These are phyloP conservation scores for Thinopyrum elongatum DNA, from an alignment of 176 grass and related monocot genomes.

Conservation along the genomic window DNA sequence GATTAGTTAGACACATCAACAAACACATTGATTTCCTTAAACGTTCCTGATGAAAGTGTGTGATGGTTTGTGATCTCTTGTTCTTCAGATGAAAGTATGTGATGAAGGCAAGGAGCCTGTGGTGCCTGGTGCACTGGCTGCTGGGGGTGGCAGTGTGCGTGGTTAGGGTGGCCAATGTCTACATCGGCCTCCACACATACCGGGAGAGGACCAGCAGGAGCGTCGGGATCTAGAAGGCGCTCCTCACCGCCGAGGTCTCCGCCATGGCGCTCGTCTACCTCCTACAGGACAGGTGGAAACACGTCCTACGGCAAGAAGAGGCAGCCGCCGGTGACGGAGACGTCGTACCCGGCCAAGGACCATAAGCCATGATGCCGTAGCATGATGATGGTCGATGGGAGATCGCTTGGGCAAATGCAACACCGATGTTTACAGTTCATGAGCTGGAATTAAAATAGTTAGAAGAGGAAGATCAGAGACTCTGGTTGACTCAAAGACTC, in stretches of 20 bases:
- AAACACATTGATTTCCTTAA: no score
- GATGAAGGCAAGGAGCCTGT: conserved; percentile 55
- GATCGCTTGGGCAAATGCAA: no score
- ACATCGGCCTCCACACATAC: conserved; percentile 76
- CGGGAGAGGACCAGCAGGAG: conserved; percentile 57
- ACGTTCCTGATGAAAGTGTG: no score
- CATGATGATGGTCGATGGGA: no score
- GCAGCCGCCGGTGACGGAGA: conserved; percentile 36
- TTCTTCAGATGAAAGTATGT: no score
- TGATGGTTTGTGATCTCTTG: no score
- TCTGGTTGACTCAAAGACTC: no score
- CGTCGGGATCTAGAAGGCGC: conserved; percentile 57
- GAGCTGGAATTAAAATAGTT: no score
- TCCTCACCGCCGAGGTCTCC: conserved; percentile 84
- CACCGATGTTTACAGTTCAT: not conserved
- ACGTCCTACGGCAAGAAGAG: conserved; percentile 49
- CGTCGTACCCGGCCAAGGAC: conserved; percentile 16
- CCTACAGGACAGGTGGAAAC: conserved; percentile 76
- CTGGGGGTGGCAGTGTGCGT: conserved; percentile 60
- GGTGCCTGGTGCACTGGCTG: conserved; percentile 79
- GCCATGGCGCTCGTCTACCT: conserved; percentile 77
- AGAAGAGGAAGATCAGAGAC: no score
- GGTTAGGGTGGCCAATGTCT: conserved; percentile 69
- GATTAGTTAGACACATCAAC: no score
- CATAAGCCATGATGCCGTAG: no score